These are phyloP conservation scores for Peronospora farinosa DNA, from an alignment of 352 stramenopile genomes.

Conservation along the genomic window DNA sequence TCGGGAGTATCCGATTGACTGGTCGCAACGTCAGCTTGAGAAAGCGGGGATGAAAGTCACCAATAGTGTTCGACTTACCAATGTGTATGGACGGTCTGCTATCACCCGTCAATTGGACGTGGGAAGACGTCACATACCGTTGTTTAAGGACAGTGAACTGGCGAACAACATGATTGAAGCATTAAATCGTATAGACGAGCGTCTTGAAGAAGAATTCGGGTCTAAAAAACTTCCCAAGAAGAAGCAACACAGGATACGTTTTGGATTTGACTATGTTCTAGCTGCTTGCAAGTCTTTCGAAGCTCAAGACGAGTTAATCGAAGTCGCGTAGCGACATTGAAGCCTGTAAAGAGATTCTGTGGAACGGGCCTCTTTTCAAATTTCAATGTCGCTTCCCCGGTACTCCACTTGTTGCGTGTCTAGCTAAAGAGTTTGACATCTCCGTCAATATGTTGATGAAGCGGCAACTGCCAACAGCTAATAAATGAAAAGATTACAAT, in stretches of 20 bases:
- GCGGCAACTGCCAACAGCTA: no score
- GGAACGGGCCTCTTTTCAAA: no score
- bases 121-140: conserved; percentile 67
- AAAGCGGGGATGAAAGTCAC: conserved; percentile 47
- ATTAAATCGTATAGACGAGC: conserved; percentile 56
- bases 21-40: conserved; percentile 75
- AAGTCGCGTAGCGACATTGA: no score
- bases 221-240: conserved; percentile 25
- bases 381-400: no score
- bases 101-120: conserved; percentile 89
- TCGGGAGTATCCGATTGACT: conserved; percentile 86
- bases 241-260: conserved; percentile 35
- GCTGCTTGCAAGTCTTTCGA: conserved; percentile 29
- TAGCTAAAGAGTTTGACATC: no score
- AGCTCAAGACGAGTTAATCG: neutral
- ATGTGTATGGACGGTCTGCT: conserved; percentile 81
- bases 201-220: conserved; percentile 24
- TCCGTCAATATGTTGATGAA: no score
- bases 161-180: conserved; percentile 31
- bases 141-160: conserved; percentile 56
- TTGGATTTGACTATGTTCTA: conserved; percentile 91
- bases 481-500: no score
- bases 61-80: conserved; percentile 62
- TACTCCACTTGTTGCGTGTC: no score
- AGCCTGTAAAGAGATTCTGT: no score